Conservation (phyloP, 2,329 filamentous ascomycete genomes). For the Xylaria sp. region DNA sequence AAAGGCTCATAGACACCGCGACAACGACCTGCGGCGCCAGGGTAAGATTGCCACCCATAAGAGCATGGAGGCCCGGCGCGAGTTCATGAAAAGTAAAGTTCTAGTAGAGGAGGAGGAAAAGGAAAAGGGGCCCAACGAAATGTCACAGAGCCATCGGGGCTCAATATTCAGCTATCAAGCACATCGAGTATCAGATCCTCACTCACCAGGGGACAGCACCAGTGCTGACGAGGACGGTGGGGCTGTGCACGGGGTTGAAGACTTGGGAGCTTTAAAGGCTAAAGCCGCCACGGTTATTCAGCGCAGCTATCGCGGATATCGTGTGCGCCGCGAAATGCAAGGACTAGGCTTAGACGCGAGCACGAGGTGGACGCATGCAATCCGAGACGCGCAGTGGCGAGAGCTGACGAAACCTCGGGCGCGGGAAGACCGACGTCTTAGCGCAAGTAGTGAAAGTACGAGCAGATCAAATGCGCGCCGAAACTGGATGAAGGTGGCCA, state of each 20-base stretch:
- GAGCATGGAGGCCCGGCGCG: conserved; percentile 39
- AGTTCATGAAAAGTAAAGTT: conserved; percentile 43
- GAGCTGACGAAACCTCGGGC: conserved; percentile 54
- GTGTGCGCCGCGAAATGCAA: conserved; percentile 70
- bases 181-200: conserved; percentile 18
- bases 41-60: conserved; percentile 26
- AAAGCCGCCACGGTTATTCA: conserved; percentile 65
- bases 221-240: neutral
- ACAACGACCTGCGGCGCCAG: conserved; percentile 43
- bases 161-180: conserved; percentile 17
- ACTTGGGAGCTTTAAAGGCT: conserved; percentile 37
- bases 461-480: conserved; percentile 55
- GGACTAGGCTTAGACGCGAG: conserved; percentile 73
- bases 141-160: neutral
- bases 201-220: conserved; percentile 16
- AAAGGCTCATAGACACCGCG: conserved; percentile 49
- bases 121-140: neutral
- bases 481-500: conserved; percentile 77
- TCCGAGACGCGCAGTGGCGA: conserved; percentile 62
- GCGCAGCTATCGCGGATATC: conserved; percentile 79
- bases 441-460: conserved; percentile 28
- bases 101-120: conserved; percentile 20
- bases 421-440: conserved; percentile 33
- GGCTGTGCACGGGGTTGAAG: conserved; percentile 18
- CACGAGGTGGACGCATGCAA: conserved; percentile 73